Evolutionary conservation across 1,139 yeast genomes (phyloP), one percentile per base, ranked within the genome.

Genomic region (Protomyces pachydermus): DNA sequence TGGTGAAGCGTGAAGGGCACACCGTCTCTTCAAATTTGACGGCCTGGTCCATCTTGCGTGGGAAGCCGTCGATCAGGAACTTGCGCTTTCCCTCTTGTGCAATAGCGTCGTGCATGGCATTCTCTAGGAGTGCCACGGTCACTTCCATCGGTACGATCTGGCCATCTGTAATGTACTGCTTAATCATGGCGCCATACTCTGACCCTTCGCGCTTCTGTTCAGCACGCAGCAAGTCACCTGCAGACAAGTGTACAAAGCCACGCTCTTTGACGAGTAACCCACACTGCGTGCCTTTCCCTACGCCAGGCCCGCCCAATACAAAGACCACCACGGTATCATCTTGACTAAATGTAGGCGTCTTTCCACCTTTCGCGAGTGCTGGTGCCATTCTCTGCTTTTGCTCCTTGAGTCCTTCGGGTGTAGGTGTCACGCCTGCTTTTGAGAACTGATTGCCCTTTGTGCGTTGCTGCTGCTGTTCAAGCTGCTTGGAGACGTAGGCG

Each of bases 1-100:
- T 80, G 1, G 95, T 88, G 76, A 91, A 84, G 54, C 88, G 80
- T 61, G 93, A 84, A 64, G 81, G 35, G 73, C 68, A 72, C 6
- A 72, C 84, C 68, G 84, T 81, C 64, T 87, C 83, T 77, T 93
- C 98, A 74, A 93, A 93, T 39, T 93, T 88, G 58, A 88, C 68
- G 0, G 98, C 98, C 78, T 93, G 98, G 77, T 93, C 98, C 97
- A 93, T 91, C 75, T 91, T 90, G 74, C 98, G 83, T 50, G 98
- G 98, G 82, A 93, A 93, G 1, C 98, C 98, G 75, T 93, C 98
- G 65, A 93, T 84, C 72, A 93, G 78, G 74, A 91, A 93, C 68
- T 81, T 80, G 34, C 77, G 76, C 65, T 81, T 81, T 0, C 95
- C 96, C 42, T 78, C 72, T 8, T 58, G 28, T 65, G 76, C 73